Base-by-base conservation (phyloP, 2,329 filamentous ascomycete species). In the Colletotrichum echinochloae region DNA sequence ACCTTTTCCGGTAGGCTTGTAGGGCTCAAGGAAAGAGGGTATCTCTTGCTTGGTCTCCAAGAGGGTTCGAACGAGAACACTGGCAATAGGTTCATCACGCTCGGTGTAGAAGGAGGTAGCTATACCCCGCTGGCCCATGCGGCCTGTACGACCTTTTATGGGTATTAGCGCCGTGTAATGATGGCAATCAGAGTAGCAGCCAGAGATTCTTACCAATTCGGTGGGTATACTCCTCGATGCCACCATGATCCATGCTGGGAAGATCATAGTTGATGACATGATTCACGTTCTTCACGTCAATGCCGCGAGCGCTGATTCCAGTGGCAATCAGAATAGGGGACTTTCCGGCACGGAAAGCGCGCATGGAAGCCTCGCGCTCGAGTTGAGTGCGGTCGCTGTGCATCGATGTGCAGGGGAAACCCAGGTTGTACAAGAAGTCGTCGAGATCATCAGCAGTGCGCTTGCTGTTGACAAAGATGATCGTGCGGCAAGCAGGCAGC, bases 201-300 rank as follows among this genome's bases (percentile, higher is more conserved):
- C 20, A 30, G 33, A n/a, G 14, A 23, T 12, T 12, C 86, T 81
- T 89, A 94, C 92, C 96, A 78, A 98, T 98, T 16, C 96, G 94
- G 78, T 99, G 96, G 33, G 92, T 90, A 76, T 98, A 99, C 79
- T 98, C 96, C 59, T 93, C 90, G 66, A 98, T 97, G 2, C 95
- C 95, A n/a, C 94, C 94, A 75, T 95, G 87, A 0, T 89, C 84
- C 52, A 85, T 82, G 6, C 86, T 90, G 0, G 95, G 95, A 1
- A 98, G 84, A 72, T 98, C 95, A 75, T 91, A 98, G 82, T 99
- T 98, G 86, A 99, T 91, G 71, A 99, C 92, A 73, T 97, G 94
- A 84, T 91, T 90, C 7, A 98, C 91, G 74, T 96, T 94, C 68
- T 89, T 89, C 44, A 98, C 91, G 75, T 98, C 95, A 41, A 98